These are phyloP conservation scores for Arachnopeziza araneosa DNA, from an alignment of 2,329 filamentous ascomycete species.

Conservation along the genomic window DNA sequence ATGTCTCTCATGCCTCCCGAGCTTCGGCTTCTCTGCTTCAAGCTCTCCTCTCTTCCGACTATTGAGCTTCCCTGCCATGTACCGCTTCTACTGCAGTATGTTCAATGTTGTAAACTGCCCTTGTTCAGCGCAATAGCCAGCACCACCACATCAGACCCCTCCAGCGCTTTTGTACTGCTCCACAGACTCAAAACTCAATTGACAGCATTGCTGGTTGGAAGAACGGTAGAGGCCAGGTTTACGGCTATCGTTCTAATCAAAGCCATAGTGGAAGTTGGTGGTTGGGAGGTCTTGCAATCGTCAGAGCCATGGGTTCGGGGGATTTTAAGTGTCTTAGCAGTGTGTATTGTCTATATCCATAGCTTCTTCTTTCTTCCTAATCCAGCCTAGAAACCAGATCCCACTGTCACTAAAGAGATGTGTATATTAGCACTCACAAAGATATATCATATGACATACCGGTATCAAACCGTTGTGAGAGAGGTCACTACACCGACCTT, in stretches of 20 bases:
- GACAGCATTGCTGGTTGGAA: constrained; percentile 71
- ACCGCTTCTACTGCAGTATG: constrained; percentile 59
- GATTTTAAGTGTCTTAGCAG: constrained; percentile 69
- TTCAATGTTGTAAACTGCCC: constrained; percentile 51
- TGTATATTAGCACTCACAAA: constrained; percentile 71
- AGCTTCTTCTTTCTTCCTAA: constrained; percentile 9
- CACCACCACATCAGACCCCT: constrained; percentile 52
- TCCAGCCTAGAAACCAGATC: constrained; percentile 63
- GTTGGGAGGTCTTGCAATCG: constrained; percentile 73
- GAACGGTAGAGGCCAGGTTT: constrained; percentile 68
- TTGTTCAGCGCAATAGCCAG: constrained; percentile 59
- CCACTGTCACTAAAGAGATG: constrained; percentile 68
- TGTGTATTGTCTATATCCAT: constrained; percentile 31
- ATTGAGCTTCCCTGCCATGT: constrained; percentile 68
- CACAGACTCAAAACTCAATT: constrained; percentile 79
- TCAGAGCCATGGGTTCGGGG: constrained; percentile 71
- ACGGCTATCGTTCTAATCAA: constrained; percentile 75
- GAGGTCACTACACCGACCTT: constrained; percentile 84
- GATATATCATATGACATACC: constrained; percentile 77
- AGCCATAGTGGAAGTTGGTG: constrained; percentile 73
- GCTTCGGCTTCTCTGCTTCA: constrained; percentile 60
- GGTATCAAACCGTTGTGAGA: constrained; percentile 74
- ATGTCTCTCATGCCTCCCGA: constrained; percentile 43
- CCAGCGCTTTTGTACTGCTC: constrained; percentile 64
- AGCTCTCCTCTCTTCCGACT: constrained; percentile 65